Evolutionary conservation across 345 rosid species (phyloP).

Genomic region (thale cress (Arabidopsis thaliana)): TAIR10.1 NC_003071.7:454501-455000

Average conservation of each 20-base stretch:
- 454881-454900: constrained; percentile 17
- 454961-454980: not conserved
- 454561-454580: constrained; percentile 6
- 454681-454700: constrained; percentile 87
- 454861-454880: constrained; percentile 39
- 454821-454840: constrained; percentile 15
- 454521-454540: constrained; percentile 11
- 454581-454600: not conserved
- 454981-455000: not conserved
- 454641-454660: not conserved
- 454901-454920: too few species aligned
- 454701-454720: constrained; percentile 72
- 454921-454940: not conserved
- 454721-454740: constrained; percentile 75
- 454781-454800: constrained; percentile 52
- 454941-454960: not conserved
- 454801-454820: constrained; percentile 34
- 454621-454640: constrained; percentile 34
- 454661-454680: constrained; percentile 75
- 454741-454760: constrained; percentile 63
- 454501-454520: not conserved
- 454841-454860: constrained; percentile 22
- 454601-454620: constrained; percentile 18
- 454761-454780: constrained; percentile 42
- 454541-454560: constrained; percentile 2